Evolutionary conservation across 306 rosid genomes (phyloP), one percentile per base, ranked within the genome.

Genomic region (Quercus engelmannii): DNA sequence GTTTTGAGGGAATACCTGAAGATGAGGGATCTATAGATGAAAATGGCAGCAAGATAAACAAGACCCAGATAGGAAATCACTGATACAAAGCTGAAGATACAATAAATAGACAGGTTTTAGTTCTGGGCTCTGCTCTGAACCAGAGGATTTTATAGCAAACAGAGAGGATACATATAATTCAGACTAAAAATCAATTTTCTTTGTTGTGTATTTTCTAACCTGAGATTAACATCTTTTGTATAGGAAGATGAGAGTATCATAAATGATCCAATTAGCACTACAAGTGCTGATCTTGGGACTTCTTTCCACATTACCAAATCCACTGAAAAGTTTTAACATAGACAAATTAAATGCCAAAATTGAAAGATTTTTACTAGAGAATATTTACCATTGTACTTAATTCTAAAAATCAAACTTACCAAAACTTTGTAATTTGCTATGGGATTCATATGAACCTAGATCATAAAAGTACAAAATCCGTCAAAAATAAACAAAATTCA

Each of bases 231-330:
- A 83, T 92, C 96, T 58, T 81, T 87, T 43, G 90, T 87, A 80
- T 92, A 94, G 75, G 90, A 88, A 71, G 97, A 91, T 52, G 94
- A 88, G 79, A 86, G 55, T 70, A 92, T 89, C 52, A 82, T 21
- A 76, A 91, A 89, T 79, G 96, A 82, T 71, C 98, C 98, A 69
- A 88, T 41, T 68, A 96, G 97, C 63, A 92, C 90, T 35, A 91
- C 87, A 78, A 92, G 89, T 35, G 88, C 92, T 15, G 98, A 94
- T 87, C 94, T 92, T 76, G 93, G 87, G 71, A 91, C 80, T 55
- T 94, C 97, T 76, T 86, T 94, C 98, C 98, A 94, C 98, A 92
- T 89, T 67, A 92, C 74, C 69, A 94, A 89, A 80, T 92, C 97
- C 84, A 87, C 98, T 94, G 88, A 41, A 65, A 74, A 71, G 19